Percentiles rank a stretch among this genome's conserved stretches.
phyloP scores from a whole-genome alignment of 352 stramenopile species.

The Globisporangium paddicum region DNA sequence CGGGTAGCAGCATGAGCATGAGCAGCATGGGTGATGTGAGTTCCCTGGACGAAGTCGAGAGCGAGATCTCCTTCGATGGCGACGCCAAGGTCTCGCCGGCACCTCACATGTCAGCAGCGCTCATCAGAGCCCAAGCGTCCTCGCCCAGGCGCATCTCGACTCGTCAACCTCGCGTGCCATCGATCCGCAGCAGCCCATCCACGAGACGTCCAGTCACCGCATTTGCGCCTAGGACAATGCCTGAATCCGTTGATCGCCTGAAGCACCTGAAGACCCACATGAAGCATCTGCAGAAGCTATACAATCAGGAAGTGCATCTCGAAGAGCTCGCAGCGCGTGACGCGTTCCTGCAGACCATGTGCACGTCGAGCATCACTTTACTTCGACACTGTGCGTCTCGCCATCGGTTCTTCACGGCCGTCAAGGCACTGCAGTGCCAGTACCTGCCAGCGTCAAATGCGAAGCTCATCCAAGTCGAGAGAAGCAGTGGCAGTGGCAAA shows the following conservation, averaged over 20 bases:
- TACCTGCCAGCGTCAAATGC: constrained; percentile 27
- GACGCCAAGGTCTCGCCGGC: constrained; percentile 6
- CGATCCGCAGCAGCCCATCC: background rate
- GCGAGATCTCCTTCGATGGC: constrained; percentile 4
- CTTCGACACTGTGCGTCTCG: constrained; percentile 34
- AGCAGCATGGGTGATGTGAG: constrained; percentile 5
- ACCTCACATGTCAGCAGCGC: background rate
- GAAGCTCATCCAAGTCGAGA: constrained; percentile 27
- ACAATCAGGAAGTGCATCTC: constrained; percentile 39
- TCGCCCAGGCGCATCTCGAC: background rate
- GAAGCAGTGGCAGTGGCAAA: background rate
- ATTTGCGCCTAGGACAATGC: background rate
- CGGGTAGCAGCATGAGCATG: background rate
- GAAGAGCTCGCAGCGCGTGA: constrained; percentile 34
- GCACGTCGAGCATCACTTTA: constrained; percentile 41
- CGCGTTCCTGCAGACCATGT: constrained; percentile 34
- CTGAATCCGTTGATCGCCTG: constrained; percentile 17
- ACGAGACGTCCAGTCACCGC: constrained; percentile 2
- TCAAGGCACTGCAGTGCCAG: constrained; percentile 35
- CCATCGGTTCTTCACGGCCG: constrained; percentile 29
- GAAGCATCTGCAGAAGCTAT: constrained; percentile 44
- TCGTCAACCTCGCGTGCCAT: background rate
- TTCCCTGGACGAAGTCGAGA: constrained; percentile 10
- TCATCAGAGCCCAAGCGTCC: background rate
- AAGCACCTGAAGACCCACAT: constrained; percentile 45